Percentiles rank a stretch among this genome's conserved stretches.
phyloP scores from a whole-genome alignment of 169 alveolate genomes.

The Theileria orientalis region DNA sequence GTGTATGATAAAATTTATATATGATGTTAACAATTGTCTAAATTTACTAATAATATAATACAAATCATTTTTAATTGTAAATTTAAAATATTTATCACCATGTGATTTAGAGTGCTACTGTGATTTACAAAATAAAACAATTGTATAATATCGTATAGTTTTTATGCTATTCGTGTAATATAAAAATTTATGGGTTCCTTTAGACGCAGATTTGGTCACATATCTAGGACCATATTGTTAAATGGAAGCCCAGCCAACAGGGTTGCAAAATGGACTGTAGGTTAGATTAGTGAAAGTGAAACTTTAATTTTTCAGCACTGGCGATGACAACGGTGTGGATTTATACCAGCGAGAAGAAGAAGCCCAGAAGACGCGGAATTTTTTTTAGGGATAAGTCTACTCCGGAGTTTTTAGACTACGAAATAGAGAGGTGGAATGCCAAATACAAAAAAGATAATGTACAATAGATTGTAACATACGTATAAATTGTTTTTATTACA shows the following conservation, averaged over 20 bases:
- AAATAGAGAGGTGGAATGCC: constrained; percentile 53
- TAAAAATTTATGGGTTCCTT: constrained; percentile 5
- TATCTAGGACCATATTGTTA: constrained; percentile 52
- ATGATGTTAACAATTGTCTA: background rate
- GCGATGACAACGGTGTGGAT: constrained; percentile 49
- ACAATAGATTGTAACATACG: background rate
- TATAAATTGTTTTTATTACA: background rate
- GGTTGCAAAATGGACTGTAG: constrained; percentile 55
- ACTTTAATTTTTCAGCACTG: constrained; percentile 17
- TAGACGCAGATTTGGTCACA: constrained; percentile 43
- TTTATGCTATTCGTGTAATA: background rate
- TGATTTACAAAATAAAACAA: background rate
- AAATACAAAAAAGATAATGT: constrained; percentile 6
- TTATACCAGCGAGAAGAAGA: constrained; percentile 47
- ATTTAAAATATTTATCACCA: background rate
- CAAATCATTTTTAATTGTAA: background rate
- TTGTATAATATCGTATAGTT: background rate
- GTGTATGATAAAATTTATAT: background rate
- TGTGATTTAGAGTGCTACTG: background rate
- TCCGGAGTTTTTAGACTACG: constrained; percentile 25
- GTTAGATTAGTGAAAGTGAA: background rate
- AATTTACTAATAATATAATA: background rate
- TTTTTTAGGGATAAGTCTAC: constrained; percentile 53
- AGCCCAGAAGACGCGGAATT: constrained; percentile 55
- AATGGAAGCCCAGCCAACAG: constrained; percentile 65